Evolutionary conservation across 1,284 basidiomycete species (phyloP).

Genomic region (Sanghuangporus weigelae): DNA sequence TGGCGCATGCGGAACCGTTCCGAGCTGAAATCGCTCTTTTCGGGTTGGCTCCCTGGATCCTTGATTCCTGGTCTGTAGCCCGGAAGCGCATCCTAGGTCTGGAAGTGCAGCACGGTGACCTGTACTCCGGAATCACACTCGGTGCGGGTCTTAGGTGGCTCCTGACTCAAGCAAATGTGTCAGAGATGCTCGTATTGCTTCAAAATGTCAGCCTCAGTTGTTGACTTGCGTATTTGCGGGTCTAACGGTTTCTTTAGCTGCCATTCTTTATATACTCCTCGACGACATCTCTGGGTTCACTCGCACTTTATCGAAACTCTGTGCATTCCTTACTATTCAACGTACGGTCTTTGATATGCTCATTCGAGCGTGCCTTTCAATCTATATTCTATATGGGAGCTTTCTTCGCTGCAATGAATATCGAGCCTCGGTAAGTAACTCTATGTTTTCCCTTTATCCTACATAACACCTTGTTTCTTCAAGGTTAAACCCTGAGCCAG

Average conservation of each 20-base stretch:
- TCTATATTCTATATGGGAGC: slow-evolving; percentile 78
- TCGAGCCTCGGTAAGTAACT: slow-evolving; percentile 45
- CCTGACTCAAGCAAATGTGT: slow-evolving; percentile 52
- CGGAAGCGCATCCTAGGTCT: slow-evolving; percentile 52
- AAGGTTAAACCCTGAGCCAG: slow-evolving; percentile 48
- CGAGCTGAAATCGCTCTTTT: slow-evolving; percentile 76
- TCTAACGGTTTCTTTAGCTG: slow-evolving; percentile 38
- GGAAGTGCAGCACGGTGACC: slow-evolving; percentile 29
- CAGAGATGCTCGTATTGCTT: slow-evolving; percentile 55
- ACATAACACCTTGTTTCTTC: background rate
- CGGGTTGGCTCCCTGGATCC: slow-evolving; percentile 76
- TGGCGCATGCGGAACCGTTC: slow-evolving; percentile 64
- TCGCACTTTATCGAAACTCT: slow-evolving; percentile 71
- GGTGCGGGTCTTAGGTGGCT: slow-evolving; percentile 24
- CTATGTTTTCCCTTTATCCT: background rate
- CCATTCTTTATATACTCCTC: slow-evolving; percentile 66
- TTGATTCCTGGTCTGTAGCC: slow-evolving; percentile 65
- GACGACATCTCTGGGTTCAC: slow-evolving; percentile 67
- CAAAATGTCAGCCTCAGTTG: slow-evolving; percentile 52
- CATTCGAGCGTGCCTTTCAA: slow-evolving; percentile 67
- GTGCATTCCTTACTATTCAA: slow-evolving; percentile 67
- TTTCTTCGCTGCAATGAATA: slow-evolving; percentile 66
- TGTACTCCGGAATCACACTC: slow-evolving; percentile 7
- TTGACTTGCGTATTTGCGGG: slow-evolving; percentile 1
- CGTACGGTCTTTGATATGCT: slow-evolving; percentile 53